These are phyloP conservation scores for Hypoxylon sp. DNA, from an alignment of 2,329 filamentous ascomycete genomes.

Conservation along the genomic window DNA sequence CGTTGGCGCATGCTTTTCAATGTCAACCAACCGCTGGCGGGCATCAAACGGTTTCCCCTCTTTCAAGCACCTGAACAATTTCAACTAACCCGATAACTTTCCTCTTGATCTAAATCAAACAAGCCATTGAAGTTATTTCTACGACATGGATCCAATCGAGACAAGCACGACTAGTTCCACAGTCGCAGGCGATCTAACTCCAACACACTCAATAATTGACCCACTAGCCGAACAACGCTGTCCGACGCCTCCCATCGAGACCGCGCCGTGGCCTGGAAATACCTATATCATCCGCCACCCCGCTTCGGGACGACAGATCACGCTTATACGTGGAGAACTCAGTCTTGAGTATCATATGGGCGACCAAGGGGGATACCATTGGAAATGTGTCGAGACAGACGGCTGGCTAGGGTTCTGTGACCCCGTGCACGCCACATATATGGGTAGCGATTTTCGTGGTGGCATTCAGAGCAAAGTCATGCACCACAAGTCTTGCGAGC, in stretches of 20 bases:
- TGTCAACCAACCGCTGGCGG: constrained; percentile 1
- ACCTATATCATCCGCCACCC: constrained; percentile 34
- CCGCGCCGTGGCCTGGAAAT: constrained; percentile 17
- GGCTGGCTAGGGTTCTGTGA: constrained; percentile 57
- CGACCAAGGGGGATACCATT: constrained; percentile 50
- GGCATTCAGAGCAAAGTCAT: constrained; percentile 35
- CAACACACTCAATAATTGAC: constrained; percentile 8
- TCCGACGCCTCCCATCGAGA: background rate
- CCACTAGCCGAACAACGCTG: background rate
- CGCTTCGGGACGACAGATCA: constrained; percentile 17
- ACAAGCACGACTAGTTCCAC: constrained; percentile 19
- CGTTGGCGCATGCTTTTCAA: constrained; percentile 4
- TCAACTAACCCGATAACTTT: background rate
- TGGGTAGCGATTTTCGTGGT: constrained; percentile 51
- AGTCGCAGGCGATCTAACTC: constrained; percentile 13
- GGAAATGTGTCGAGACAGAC: constrained; percentile 54
- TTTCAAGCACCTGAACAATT: background rate
- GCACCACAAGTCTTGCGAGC: constrained; percentile 49
- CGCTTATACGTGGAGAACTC: constrained; percentile 21
- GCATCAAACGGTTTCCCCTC: constrained; percentile 18
- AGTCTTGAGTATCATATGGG: constrained; percentile 17
- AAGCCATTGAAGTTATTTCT: background rate
- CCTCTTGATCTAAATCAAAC: no score
- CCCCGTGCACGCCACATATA: constrained; percentile 50
- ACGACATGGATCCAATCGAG: background rate